Evolutionary conservation across 169 alveolate genomes (phyloP), one percentile per base, ranked within the genome.

Genomic region (Eimeria sp.): DNA sequence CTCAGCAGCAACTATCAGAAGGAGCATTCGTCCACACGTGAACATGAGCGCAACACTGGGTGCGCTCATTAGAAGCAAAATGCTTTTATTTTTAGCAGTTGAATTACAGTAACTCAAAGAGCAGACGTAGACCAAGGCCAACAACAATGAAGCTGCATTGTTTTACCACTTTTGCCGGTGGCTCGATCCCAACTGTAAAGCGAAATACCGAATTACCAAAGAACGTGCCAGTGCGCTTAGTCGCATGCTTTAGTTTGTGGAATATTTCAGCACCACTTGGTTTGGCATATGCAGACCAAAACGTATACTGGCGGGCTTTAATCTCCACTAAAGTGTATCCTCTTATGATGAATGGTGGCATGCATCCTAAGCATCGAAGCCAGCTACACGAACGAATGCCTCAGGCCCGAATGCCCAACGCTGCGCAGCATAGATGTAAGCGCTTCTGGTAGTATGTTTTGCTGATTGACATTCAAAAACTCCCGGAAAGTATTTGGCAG

Each of bases 1-100:
- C 94, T 46, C 94, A 87, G 94, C 80, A 64, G 68, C 94, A 87
- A 43, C 94, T 87, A 46, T 87, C 94, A 46, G 94, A 52, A 66
- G 82, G 62, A 14, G 94, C 64, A 66, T n/a, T 62, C 37, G 64
- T 64, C 58, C 83, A 46, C 14, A 66, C 66, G 14, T 87, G 83
- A 40, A 43, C 25, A 23, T 46, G 94, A 58, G 78, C 16, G 91
- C 56, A 11, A 2, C 60, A 77, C 18, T 58, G 9, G 40, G 58
- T 76, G 72, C 40, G 60, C 23, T 3, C 91, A 58, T 4, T 60
- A 60, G 91, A 33, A 16, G 58, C 77, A 56, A 60, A 33, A 85
- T 56, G 76, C 58, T 8, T 60, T 85, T 78, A 56, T 23, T 60
- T 30, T 25, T 56, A 43, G 40, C 68, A 78, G 66, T 49, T 25